These are phyloP conservation scores for Trypanosoma grayi DNA, from an alignment of 208 protist species.

Conservation along the genomic window DNA sequence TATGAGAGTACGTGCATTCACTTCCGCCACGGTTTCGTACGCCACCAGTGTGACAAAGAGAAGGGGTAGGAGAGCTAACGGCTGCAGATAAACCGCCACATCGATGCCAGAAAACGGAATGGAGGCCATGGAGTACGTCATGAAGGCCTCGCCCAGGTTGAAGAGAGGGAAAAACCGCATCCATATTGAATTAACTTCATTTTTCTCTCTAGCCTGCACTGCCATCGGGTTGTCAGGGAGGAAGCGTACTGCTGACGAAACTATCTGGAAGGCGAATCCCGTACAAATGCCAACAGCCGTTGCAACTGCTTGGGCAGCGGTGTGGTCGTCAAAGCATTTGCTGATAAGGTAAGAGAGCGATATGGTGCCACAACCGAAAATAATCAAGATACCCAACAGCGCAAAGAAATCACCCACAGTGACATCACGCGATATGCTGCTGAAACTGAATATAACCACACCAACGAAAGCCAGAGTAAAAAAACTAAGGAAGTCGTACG, in stretches of 20 bases:
- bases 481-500: slow-evolving; percentile 22
- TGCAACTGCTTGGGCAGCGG: slow-evolving; percentile 18
- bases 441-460: slow-evolving; percentile 10
- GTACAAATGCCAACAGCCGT: slow-evolving; percentile 16
- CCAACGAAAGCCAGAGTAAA: slow-evolving; percentile 7
- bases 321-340: slow-evolving; percentile 14
- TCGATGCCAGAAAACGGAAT: neutral
- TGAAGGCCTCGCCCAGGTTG: slow-evolving; percentile 11
- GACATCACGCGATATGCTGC: neutral
- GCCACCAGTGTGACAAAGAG: neutral
- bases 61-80: neutral
- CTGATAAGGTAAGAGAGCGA: slow-evolving; percentile 24
- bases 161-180: slow-evolving; percentile 24
- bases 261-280: slow-evolving; percentile 22
- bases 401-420: neutral
- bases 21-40: slow-evolving; percentile 1
- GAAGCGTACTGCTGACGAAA: slow-evolving; percentile 9
- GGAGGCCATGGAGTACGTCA: neutral
- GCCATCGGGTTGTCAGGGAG: slow-evolving; percentile 14
- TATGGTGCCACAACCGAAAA: slow-evolving; percentile 19
- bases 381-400: slow-evolving; percentile 8
- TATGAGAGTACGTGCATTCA: neutral
- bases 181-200: slow-evolving; percentile 10
- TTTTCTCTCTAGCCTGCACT: neutral
- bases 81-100: neutral